These are phyloP conservation scores for Clarireedia paspali DNA, from an alignment of 2,329 filamentous ascomycete genomes.

Conservation along the genomic window DNA sequence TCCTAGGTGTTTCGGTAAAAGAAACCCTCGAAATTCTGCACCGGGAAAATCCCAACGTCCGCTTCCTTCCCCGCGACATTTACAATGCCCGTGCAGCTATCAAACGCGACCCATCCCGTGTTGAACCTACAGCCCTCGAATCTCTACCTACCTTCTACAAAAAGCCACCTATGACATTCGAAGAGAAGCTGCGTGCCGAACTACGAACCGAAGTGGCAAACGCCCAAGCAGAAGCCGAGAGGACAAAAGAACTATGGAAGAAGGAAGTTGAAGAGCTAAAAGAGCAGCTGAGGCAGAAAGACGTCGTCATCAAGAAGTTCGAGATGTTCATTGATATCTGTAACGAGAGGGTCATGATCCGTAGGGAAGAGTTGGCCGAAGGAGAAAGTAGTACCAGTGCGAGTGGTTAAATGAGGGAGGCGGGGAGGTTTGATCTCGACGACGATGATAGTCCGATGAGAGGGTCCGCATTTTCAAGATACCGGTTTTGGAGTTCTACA, in stretches of 20 bases:
- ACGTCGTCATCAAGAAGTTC: conserved; percentile 54
- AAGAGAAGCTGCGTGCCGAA: conserved; percentile 57
- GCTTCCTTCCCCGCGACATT: conserved; percentile 56
- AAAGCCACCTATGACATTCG: conserved; percentile 54
- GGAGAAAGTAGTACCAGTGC: conserved; percentile 17
- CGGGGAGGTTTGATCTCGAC: no score
- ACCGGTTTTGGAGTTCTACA: no score
- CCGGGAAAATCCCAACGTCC: conserved; percentile 54
- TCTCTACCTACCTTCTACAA: conserved; percentile 58
- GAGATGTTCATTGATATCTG: conserved; percentile 66
- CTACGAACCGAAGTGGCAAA: conserved; percentile 53
- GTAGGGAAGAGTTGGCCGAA: conserved; percentile 45
- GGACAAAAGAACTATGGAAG: conserved; percentile 47
- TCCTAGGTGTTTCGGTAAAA: conserved; percentile 53
- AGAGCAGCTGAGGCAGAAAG: conserved; percentile 53
- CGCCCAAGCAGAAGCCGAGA: conserved; percentile 47
- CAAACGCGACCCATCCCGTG: conserved; percentile 56
- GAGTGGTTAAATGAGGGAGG: conserved; percentile 10
- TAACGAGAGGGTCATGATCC: conserved; percentile 58
- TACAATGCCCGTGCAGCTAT: conserved; percentile 62
- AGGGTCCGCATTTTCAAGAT: no score
- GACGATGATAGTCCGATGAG: no score
- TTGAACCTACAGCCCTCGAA: conserved; percentile 50
- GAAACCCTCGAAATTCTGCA: conserved; percentile 61
- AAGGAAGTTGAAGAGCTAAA: conserved; percentile 52